phyloP scores from a whole-genome alignment of 2,329 filamentous ascomycete genomes.

The Phaeosphaeriaceae sp. region DNA sequence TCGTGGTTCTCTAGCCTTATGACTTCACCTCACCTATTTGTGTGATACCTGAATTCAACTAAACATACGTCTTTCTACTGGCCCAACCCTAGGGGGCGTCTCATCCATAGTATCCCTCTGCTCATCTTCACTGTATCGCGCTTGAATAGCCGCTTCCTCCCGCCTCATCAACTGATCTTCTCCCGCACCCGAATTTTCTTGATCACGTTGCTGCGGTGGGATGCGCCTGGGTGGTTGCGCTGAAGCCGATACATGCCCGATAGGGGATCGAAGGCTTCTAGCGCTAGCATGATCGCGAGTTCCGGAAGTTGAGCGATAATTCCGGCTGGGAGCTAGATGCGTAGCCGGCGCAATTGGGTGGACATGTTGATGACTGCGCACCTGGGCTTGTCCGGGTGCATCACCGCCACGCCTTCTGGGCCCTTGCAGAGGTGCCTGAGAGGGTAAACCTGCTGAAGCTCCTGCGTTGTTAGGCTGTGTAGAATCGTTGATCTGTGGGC shows the following conservation, averaged over 20 bases:
- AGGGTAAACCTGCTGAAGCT: slow-evolving; percentile 6
- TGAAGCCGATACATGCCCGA: slow-evolving; percentile 1
- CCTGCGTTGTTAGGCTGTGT: not conserved
- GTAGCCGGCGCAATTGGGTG: not conserved
- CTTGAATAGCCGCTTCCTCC: slow-evolving; percentile 25
- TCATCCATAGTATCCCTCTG: slow-evolving; percentile 40
- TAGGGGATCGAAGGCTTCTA: slow-evolving; percentile 15
- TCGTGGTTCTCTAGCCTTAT: too few species aligned
- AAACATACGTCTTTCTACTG: slow-evolving; percentile 36
- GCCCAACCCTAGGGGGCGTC: slow-evolving; percentile 44
- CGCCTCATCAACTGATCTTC: slow-evolving; percentile 35
- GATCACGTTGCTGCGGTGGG: slow-evolving; percentile 32
- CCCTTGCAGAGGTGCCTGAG: slow-evolving; percentile 6
- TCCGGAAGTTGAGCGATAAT: not conserved
- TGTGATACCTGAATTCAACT: not conserved
- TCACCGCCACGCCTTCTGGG: slow-evolving; percentile 5
- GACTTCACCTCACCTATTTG: not conserved
- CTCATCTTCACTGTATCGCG: slow-evolving; percentile 30
- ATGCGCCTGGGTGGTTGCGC: slow-evolving; percentile 20
- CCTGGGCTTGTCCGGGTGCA: slow-evolving; percentile 1
- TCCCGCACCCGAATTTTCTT: slow-evolving; percentile 42
- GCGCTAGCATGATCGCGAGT: slow-evolving; percentile 17
- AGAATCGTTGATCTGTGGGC: not conserved
- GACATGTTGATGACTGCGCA: slow-evolving; percentile 2
- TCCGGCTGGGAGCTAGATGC: not conserved